Base-by-base conservation (phyloP, 1,139 yeast species). In the Lodderomyces pseudojiufengensis region DNA sequence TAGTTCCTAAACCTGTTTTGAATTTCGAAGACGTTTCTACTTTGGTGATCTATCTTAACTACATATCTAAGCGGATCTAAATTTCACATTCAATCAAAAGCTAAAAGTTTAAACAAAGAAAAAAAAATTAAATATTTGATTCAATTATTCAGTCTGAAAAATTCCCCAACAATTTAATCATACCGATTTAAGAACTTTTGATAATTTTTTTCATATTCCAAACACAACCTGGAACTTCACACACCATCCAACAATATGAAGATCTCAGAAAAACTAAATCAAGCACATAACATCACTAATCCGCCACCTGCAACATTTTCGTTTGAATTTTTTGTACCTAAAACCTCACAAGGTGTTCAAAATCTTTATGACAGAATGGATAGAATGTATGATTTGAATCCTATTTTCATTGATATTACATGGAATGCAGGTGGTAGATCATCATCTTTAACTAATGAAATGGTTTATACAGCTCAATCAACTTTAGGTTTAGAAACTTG, bases 361-460 rank as follows among this genome's bases (percentile, higher is more conserved):
- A 92, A 92, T 56, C 71, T 92, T 41, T 92, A 90, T 62, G 98
- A 92, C 59, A 76, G 98, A 57, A 92, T 92, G 94, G 97, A 92
- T 56, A 78, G 97, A 60, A 92, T 92, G 98, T 87, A 86, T 60
- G 90, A 85, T 48, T 70, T 90, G 51, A 83, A 84, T 46, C 98
- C 98, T 1, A 79, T 85, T 44, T 92, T 92, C 57, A 81, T 92
- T 42, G 98, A 92, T 56, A 85, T 92, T 45, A 92, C 98, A 1
- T 92, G 98, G 98, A 90, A 90, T 53, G 98, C 98, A 2, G 98
- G 98, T 29, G 97, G 97, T 7, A 72, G 90, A 41, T 65, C 84
- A 33, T 81, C 95, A 5, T 77, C 78, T 35, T 66, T 86, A 49
- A 84, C 97, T 29, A 83, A 86, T 38, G 97, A 90, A 51, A 84